Evolutionary conservation across 768 basidiomycete species (phyloP), one percentile per base, ranked within the genome.

Genomic region (Suillus luteus): DNA sequence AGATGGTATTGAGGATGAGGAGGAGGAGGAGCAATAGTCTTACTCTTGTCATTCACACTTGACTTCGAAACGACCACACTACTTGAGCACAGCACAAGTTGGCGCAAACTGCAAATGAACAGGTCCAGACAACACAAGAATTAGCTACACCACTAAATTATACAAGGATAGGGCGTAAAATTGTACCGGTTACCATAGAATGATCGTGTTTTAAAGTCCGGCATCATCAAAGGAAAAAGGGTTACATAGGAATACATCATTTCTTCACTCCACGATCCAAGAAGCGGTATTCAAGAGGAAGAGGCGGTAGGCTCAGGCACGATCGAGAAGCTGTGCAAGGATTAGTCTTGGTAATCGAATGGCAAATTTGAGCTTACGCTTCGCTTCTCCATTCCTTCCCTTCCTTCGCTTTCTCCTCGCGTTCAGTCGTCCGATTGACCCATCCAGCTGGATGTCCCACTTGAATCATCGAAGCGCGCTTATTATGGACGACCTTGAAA

Each of bases 401-500:
- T 9, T 72, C 64, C 38, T 61, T 37, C 6, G 80, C 83, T 22
- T 80, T 76, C 43, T 83, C 82, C 57, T 80, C 78, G 38, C 79
- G 68, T 37, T 75, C 74, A 17, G 73, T 65, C 69, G 72, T 80
- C 76, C 87, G 85, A 69, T 87, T 88, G 22, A 90, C 85, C 87
- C 90, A 92, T 5, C 91, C 89, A 9, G 84, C 75, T 9, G 91
- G 87, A 63, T 89, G 84, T 0, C 91, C 89, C 46, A 81, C 78
- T 24, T 84, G 77, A 44, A 96, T 75, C 49, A 96, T 73, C 49
- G 88, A 90, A 55, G 91, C 78, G 35, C 88, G 81, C 78, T 90
- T 90, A 65, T 87, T 83, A 17, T 80, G 79, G 6, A 95, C 89
- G 41, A 96, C 83, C 78, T 92, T 92, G 82, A 96, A 95, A 66